Evolutionary conservation across 1,139 yeast species (phyloP).

Genomic region (Lodderomyces theae): DNA sequence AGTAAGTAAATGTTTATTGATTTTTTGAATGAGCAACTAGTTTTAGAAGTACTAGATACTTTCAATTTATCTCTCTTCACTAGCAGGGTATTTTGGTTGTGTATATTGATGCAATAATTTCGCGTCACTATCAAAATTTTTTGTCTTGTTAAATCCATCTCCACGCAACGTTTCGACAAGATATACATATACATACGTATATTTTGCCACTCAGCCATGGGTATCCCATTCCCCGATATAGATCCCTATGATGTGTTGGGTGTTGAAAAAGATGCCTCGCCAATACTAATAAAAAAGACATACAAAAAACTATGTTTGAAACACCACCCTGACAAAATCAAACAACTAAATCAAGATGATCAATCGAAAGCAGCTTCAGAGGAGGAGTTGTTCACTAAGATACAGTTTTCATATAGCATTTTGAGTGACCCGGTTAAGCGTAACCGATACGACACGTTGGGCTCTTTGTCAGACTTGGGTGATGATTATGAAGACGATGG

Average conservation of each 20-base stretch:
- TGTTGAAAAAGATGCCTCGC: conserved; percentile 39
- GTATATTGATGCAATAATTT: too few species aligned
- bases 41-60: too few species aligned
- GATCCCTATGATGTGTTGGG: conserved; percentile 67
- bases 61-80: not conserved
- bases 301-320: conserved; percentile 68
- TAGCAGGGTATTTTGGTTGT: too few species aligned
- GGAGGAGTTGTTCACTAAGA: conserved; percentile 53
- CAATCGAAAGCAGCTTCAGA: conserved; percentile 12
- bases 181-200: too few species aligned
- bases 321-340: conserved; percentile 77
- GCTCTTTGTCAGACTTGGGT: conserved; percentile 44
- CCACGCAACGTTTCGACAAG: too few species aligned
- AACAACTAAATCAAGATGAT: conserved; percentile 28
- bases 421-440: conserved; percentile 59
- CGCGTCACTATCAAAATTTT: not conserved
- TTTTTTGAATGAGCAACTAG: too few species aligned
- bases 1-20: too few species aligned
- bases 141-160: not conserved
- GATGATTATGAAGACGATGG: conserved; percentile 34
- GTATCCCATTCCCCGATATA: conserved; percentile 50
- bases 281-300: conserved; percentile 62
- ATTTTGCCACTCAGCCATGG: conserved; percentile 20
- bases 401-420: conserved; percentile 75
- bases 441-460: conserved; percentile 64